These are phyloP conservation scores for Auxenochlorella pyrenoidosa DNA, from an alignment of 139 green algal genomes.

Conservation along the genomic window DNA sequence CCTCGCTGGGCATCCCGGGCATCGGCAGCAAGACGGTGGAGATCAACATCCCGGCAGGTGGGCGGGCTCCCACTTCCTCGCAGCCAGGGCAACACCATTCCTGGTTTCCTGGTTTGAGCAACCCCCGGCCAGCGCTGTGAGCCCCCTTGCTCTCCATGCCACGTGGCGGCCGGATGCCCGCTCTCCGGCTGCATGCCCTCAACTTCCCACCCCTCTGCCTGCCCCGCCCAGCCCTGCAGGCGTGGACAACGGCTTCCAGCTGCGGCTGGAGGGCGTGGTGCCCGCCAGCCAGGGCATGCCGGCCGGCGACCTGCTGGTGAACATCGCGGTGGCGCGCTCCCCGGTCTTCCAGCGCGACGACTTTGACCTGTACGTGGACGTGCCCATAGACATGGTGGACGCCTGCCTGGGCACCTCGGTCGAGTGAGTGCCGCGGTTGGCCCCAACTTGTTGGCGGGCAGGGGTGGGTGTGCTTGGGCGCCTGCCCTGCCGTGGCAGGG, in stretches of 20 bases:
- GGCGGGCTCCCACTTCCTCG: neutral
- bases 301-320: constrained; percentile 61
- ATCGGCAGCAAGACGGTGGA: constrained; percentile 44
- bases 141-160: no score
- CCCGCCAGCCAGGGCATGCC: constrained; percentile 11
- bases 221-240: constrained; percentile 35
- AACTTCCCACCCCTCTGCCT: neutral
- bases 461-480: neutral
- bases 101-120: no score
- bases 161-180: no score
- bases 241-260: constrained; percentile 59
- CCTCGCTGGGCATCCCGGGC: constrained; percentile 36
- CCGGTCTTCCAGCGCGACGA: constrained; percentile 59
- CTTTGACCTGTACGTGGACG: constrained; percentile 55
- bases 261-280: constrained; percentile 53
- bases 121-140: no score
- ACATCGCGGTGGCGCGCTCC: constrained; percentile 62
- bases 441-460: no score
- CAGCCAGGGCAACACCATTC: neutral
- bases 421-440: constrained; percentile 34
- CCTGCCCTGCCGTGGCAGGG: no score
- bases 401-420: constrained; percentile 61
- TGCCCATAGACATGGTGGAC: constrained; percentile 61
- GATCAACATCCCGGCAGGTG: constrained; percentile 67
- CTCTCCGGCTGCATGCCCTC: neutral